Base-by-base conservation (phyloP, 2,329 filamentous ascomycete genomes). In the Aspergillus novoparasiticus region DNA sequence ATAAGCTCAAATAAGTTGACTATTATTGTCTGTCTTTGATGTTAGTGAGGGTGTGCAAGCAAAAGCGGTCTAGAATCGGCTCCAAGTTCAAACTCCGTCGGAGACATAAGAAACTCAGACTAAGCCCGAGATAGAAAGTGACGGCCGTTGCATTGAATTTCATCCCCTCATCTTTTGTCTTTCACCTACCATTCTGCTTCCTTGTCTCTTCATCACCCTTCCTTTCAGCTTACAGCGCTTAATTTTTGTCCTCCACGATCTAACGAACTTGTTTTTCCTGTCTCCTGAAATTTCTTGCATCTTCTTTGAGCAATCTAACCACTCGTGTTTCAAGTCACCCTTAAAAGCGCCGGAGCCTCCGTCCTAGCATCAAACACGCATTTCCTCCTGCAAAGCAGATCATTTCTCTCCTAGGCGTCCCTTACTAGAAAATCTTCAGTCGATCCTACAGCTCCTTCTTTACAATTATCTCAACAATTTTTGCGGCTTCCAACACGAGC, bases 31-130 rank as follows among this genome's bases (percentile, higher is more conserved):
- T 21, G 19, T 43, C 14, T 8, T 10, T 43, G 19, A 3, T 8
- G 9, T 43, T 19, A 19, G 39, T 43, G 16, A 19, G 3, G 8
- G 19, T 43, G 43, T 46, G 43, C 39, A 19, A 50, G 10, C 16
- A 30, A 39, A 58, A 58, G 57, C 57, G 57, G 57, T 58, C 57
- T 58, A 50, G 57, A 58, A 45, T 34, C 30, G 16, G 30, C 9
- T 51, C n/a, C 9, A 51, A 51, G 14, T 36, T 14, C 34, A 36
- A 36, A 36, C 34, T 51, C 43, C 45, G 45, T 51, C 28, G 28
- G 28, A 51, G 48, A 32, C 48, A 30, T 12, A 51, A 51, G n/a
- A 51, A 23, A 50, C 23, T 19, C 16, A 41, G 39, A 19, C 21
- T 48, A 23, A 48, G 23, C 45, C 45, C 21, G 11, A 48, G 23